Evolutionary conservation across 2,329 filamentous ascomycete genomes (phyloP).

Genomic region (Myriosclerotinia duriaeana): DNA sequence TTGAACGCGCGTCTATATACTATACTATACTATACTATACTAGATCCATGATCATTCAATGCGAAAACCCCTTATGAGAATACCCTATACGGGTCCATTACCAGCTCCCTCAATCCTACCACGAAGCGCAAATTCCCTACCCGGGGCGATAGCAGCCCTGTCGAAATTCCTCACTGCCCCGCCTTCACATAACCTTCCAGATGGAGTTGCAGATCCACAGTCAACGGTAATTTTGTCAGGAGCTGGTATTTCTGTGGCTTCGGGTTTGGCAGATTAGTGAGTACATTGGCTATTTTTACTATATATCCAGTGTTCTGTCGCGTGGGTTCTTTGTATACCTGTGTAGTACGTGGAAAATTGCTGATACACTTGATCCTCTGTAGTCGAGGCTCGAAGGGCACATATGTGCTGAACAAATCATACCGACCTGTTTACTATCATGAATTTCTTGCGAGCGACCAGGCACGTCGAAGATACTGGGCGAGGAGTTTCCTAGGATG

Average conservation of each 20-base stretch:
- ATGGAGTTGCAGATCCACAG: constrained; percentile 44
- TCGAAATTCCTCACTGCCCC: constrained; percentile 70
- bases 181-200: constrained; percentile 49
- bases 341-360: constrained; percentile 8
- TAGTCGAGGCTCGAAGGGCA: constrained; percentile 69
- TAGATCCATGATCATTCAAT: constrained; percentile 43
- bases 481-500: constrained; percentile 91
- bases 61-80: constrained; percentile 75
- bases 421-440: constrained; percentile 92
- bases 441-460: constrained; percentile 69
- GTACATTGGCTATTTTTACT: constrained; percentile 11
- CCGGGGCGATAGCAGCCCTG: constrained; percentile 75
- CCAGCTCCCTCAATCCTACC: constrained; percentile 75
- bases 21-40: background rate
- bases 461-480: constrained; percentile 87
- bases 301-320: background rate
- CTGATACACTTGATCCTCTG: constrained; percentile 4
- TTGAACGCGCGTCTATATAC: constrained; percentile 9
- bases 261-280: constrained; percentile 88
- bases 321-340: background rate
- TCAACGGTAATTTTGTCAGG: constrained; percentile 68
- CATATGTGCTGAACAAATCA: constrained; percentile 85
- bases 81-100: constrained; percentile 85
- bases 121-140: constrained; percentile 63
- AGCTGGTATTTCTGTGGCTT: constrained; percentile 90